Evolutionary conservation across 1,284 basidiomycete genomes (phyloP).

Genomic region (Cerrena zonata): DNA sequence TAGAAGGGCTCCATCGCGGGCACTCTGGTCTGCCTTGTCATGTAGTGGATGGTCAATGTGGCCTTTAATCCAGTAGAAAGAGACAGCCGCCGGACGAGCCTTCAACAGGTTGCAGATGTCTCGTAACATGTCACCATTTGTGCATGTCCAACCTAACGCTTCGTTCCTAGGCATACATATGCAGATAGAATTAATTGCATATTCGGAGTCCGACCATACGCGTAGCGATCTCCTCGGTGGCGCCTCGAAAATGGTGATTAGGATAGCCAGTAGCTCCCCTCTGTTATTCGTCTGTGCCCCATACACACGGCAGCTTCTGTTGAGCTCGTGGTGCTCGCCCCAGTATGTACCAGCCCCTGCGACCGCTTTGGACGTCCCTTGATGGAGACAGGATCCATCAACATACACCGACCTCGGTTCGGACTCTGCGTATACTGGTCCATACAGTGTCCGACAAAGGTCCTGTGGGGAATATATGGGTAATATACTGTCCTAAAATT

Average conservation of each 20-base stretch:
- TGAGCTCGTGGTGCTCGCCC: background rate
- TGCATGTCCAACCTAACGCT: slow-evolving; percentile 4
- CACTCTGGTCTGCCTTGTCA: slow-evolving; percentile 2
- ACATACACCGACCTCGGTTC: background rate
- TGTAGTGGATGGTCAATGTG: slow-evolving; percentile 8
- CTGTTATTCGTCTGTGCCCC: slow-evolving; percentile 6
- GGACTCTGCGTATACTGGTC: background rate
- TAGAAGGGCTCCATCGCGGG: slow-evolving; percentile 3
- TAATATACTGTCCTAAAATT: background rate
- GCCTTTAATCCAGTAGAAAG: slow-evolving; percentile 11
- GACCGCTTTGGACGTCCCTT: slow-evolving; percentile 15
- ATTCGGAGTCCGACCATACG: slow-evolving; percentile 9
- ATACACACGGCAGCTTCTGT: background rate
- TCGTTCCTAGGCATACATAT: slow-evolving; percentile 3
- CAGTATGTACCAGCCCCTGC: slow-evolving; percentile 4
- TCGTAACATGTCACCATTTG: slow-evolving; percentile 9
- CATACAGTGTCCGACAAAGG: background rate
- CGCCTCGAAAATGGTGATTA: background rate
- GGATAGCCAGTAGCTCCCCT: slow-evolving; percentile 8
- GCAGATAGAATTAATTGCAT: slow-evolving; percentile 9
- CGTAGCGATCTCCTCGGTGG: background rate
- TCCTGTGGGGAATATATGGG: background rate
- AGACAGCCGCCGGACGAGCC: background rate
- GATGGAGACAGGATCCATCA: slow-evolving; percentile 12
- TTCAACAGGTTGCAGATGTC: slow-evolving; percentile 1